A percentile compares a stretch with the other conserved stretches of the same genome.
Conservation (phyloP, 75 land plant species). For the Pinus tabuliformis region DNA sequence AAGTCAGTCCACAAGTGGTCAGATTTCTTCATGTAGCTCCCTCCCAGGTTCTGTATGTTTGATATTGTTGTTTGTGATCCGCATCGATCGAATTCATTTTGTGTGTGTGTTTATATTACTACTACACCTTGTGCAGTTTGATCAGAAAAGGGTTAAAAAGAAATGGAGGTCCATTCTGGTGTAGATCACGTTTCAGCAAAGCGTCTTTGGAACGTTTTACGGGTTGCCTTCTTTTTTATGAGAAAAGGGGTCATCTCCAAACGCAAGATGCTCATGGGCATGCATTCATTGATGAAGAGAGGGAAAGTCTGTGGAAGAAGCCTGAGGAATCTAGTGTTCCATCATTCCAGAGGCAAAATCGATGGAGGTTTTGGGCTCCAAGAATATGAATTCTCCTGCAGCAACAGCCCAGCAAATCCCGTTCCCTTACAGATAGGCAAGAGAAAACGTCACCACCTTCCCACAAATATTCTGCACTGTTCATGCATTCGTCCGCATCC, state of each 20-base stretch:
- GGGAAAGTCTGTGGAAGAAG: constrained; percentile 32
- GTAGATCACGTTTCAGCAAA: constrained; percentile 2
- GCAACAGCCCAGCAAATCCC: constrained; percentile 30
- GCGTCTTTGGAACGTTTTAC: constrained; percentile 23
- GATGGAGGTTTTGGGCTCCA: constrained; percentile 11
- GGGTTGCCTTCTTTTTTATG: constrained; percentile 20
- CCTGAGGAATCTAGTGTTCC: constrained; percentile 2
- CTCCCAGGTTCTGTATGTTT: background rate
- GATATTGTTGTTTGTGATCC: background rate
- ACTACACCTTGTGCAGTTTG: no score
- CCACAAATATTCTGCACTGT: no score
- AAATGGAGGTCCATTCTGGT: background rate
- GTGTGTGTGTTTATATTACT: no score
- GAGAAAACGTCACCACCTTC: background rate
- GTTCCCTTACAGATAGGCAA: no score
- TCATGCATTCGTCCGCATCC: no score
- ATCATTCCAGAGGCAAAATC: background rate
- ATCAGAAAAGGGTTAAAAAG: no score
- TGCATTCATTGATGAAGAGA: constrained; percentile 31
- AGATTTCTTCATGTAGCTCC: background rate
- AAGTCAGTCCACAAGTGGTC: background rate
- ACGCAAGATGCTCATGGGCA: constrained; percentile 28
- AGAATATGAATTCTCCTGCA: constrained; percentile 46
- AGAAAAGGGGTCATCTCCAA: constrained; percentile 34
- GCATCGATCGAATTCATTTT: no score